Percentiles rank a stretch among this genome's conserved stretches.
Evolutionary conservation across 139 green algal genomes (phyloP).

Genomic region (Nannochloris sp.): DNA sequence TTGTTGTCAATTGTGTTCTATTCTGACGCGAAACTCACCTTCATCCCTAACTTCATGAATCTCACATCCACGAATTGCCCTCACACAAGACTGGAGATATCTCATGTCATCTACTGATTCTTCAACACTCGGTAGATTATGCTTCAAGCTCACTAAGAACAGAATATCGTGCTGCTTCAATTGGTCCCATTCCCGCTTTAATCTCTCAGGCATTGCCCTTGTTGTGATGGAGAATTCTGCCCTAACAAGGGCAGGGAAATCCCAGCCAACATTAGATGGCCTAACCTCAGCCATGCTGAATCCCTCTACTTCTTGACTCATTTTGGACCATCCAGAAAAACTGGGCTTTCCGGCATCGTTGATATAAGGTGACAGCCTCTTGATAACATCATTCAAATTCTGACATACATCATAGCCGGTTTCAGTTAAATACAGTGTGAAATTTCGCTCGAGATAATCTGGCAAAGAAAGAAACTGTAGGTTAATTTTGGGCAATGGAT

Average conservation of each 20-base stretch:
- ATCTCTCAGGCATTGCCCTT: slow-evolving; percentile 35
- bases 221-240: slow-evolving; percentile 57
- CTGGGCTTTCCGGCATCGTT: slow-evolving; percentile 36
- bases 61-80: slow-evolving; percentile 74
- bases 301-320: slow-evolving; percentile 61
- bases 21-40: background rate
- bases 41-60: slow-evolving; percentile 59
- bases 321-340: slow-evolving; percentile 89
- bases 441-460: slow-evolving; percentile 97
- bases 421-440: slow-evolving; percentile 92
- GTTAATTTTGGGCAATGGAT: slow-evolving; percentile 93
- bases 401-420: slow-evolving; percentile 95
- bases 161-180: slow-evolving; percentile 90
- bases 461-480: slow-evolving; percentile 93
- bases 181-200: slow-evolving; percentile 84
- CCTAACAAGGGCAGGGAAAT: slow-evolving; percentile 70
- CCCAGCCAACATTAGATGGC: slow-evolving; percentile 77
- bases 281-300: slow-evolving; percentile 55
- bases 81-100: background rate
- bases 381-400: slow-evolving; percentile 78
- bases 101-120: slow-evolving; percentile 7
- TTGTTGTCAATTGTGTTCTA: background rate
- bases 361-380: slow-evolving; percentile 48
- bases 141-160: slow-evolving; percentile 73
- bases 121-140: slow-evolving; percentile 15